These are phyloP conservation scores for Chaetothyriales sp. DNA, from an alignment of 2,329 filamentous ascomycete genomes.

Conservation along the genomic window DNA sequence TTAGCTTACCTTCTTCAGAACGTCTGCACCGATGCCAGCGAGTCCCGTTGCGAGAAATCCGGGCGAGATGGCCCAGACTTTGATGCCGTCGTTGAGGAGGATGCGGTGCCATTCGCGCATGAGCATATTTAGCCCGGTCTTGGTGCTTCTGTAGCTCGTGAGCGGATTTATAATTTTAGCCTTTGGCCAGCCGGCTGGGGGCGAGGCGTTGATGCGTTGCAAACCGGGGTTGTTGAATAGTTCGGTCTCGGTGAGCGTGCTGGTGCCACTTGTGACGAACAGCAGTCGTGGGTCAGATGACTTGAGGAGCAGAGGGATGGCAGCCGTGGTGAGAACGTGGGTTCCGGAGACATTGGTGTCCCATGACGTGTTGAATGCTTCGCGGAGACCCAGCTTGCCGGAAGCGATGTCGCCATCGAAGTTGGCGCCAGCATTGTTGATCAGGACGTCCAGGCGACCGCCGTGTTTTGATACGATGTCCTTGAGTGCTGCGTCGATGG, in stretches of 20 bases:
- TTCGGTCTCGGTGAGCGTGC: constrained; percentile 23
- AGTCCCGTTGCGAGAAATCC: constrained; percentile 38
- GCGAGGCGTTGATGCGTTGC: constrained; percentile 31
- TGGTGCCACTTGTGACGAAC: constrained; percentile 36
- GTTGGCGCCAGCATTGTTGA: constrained; percentile 9
- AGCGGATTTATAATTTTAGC: constrained; percentile 3
- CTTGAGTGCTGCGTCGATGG: constrained; percentile 31
- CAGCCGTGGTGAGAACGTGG: constrained; percentile 33
- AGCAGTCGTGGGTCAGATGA: constrained; percentile 34
- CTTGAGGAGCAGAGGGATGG: constrained; percentile 40
- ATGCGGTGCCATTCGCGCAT: constrained; percentile 33
- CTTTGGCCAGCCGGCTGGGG: constrained; percentile 34
- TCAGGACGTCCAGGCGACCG: constrained; percentile 1
- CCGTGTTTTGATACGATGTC: constrained; percentile 23
- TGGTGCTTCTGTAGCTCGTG: constrained; percentile 28
- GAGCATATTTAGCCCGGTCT: constrained; percentile 38
- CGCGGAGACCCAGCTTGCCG: constrained; percentile 25
- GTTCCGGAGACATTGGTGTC: constrained; percentile 39
- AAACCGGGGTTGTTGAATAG: constrained; percentile 1
- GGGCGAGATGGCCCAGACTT: constrained; percentile 36
- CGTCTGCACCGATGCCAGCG: constrained; percentile 6
- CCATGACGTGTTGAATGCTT: constrained; percentile 34
- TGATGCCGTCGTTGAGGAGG: constrained; percentile 38
- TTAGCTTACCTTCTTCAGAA: constrained; percentile 17
- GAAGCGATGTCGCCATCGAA: constrained; percentile 22